phyloP scores from a whole-genome alignment of 2,329 filamentous ascomycete genomes.

The Alternaria hordeiaustralica region DNA sequence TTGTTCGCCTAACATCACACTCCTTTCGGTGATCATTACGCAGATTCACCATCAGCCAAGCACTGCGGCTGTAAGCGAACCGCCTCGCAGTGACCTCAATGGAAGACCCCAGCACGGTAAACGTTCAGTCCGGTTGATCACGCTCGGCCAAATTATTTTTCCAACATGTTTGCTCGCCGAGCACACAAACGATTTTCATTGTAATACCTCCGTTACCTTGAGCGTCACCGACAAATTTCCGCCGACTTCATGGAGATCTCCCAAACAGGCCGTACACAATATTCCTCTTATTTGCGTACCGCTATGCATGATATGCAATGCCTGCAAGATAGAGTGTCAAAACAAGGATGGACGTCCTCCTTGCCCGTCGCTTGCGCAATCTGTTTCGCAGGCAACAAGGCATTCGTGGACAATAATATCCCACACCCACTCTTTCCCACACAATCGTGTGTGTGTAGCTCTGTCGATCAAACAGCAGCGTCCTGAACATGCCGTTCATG shows the following conservation, averaged over 20 bases:
- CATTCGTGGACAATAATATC: constrained; percentile 8
- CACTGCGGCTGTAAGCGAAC: constrained; percentile 9
- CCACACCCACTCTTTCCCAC: constrained; percentile 5
- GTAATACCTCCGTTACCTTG: background rate
- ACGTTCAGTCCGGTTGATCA: background rate
- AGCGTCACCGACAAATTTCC: constrained; percentile 3
- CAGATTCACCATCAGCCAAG: background rate
- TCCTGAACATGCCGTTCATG: constrained; percentile 15
- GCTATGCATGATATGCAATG: background rate
- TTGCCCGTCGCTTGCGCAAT: constrained; percentile 10
- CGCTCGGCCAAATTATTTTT: constrained; percentile 6
- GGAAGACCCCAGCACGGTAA: constrained; percentile 3
- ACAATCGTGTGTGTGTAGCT: constrained; percentile 4
- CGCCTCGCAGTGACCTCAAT: constrained; percentile 1
- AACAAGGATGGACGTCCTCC: background rate
- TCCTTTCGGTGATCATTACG: constrained; percentile 1
- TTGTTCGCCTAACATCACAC: background rate
- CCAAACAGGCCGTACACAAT: background rate
- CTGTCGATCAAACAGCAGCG: constrained; percentile 12
- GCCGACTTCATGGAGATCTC: background rate
- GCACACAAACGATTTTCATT: background rate
- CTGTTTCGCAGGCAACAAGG: constrained; percentile 10
- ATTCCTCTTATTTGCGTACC: background rate
- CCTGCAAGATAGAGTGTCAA: background rate
- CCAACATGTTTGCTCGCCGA: background rate